Base-by-base conservation (phyloP, 2,329 filamentous ascomycete species). In the Fusarium citri region DNA sequence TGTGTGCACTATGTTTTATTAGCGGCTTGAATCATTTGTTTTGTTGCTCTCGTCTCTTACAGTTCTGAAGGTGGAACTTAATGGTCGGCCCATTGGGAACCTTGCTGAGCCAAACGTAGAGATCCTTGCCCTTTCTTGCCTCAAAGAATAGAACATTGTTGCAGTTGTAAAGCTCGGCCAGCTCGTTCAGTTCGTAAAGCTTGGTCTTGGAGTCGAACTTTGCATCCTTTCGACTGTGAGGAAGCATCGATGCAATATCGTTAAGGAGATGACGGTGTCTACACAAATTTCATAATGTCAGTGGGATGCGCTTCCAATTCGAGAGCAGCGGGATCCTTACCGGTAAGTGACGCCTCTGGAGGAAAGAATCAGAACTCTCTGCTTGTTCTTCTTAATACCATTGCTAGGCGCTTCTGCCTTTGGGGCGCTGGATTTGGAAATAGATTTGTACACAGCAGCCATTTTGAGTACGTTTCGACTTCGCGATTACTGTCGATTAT, bases 141-240 rank as follows among this genome's bases (percentile, higher is more conserved):
- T 99, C 95, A 78, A 98, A 97, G 83, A 97, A 99, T 67, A 98
- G 87, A 60, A 96, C 89, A 78, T 97, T 95, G 83, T 97, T 97
- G 87, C 93, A 97, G 78, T 96, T 97, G 85, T 97, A 96, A 30
- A 97, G 74, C 77, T 91, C 89, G 60, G 85, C 85, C 43, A 89
- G 83, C 77, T 94, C 93, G 82, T 96, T 96, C 54, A 97, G 88
- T 78, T 92, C 85, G 86, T 89, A 87, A 74, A 94, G 87, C 84
- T 96, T 94, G 40, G 93, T 94, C 83, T 98, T 98, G 55, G 94
- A 96, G 80, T 99, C 96, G 72, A 98, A 93, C 82, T 99, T 99
- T 74, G 92, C 94, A 79, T 99, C 96, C 83, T 97, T 97, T 77
- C 94, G 90, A 72, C 91, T 91, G 80, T 99, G 96, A 4, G 96